Base-by-base conservation (phyloP, 2,329 filamentous ascomycete species). In the Malbranchea zuffiana region DNA sequence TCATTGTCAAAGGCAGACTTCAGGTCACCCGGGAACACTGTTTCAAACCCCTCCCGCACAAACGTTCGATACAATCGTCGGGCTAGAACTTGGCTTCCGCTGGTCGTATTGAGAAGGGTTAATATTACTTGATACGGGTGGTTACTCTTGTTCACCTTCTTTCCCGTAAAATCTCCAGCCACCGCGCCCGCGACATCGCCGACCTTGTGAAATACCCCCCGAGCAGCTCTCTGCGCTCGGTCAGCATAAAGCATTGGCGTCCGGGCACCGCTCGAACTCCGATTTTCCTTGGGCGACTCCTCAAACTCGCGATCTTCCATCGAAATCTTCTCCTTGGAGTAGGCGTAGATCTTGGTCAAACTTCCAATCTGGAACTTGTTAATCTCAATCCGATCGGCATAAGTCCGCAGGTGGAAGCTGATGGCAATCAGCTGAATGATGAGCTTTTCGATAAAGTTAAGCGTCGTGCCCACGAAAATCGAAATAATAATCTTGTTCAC, bases 401-500 rank as follows among this genome's bases (percentile, higher is more conserved):
- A 96, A 0, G 88, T 95, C 29, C 88, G 75, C 40, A 83, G 68
- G 56, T 96, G 88, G 60, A 96, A 96, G 44, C 81, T 86, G 40
- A 87, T 87, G 20, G 88, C 87, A 48, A 96, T 93, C 62, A 93
- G 79, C 54, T 95, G 87, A 38, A 95, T 93, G 47, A 93, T 73
- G 42, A 95, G 82, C 66, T 95, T 96, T 59, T 95, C 87, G 35
- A 80, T 68, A 42, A 90, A 80, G 59, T 96, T 95, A 44, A 95
- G 66, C 2, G 77, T 68, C 0, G 78, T 73, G 43, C 83, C 74
- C 10, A 92, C 80, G 49, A 96, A 87, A n/a, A 92, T 54, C 2
- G 82, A 72, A 12, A 93, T 76, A 42, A 95, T 78, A 49, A 96
- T 73, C 56, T 92, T 94, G 67, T 92, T 82, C 47, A 86, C 73